Evolutionary conservation across 352 stramenopile genomes (phyloP), one percentile per base, ranked within the genome.

Genomic region (Globisporangium iwayamae): DNA sequence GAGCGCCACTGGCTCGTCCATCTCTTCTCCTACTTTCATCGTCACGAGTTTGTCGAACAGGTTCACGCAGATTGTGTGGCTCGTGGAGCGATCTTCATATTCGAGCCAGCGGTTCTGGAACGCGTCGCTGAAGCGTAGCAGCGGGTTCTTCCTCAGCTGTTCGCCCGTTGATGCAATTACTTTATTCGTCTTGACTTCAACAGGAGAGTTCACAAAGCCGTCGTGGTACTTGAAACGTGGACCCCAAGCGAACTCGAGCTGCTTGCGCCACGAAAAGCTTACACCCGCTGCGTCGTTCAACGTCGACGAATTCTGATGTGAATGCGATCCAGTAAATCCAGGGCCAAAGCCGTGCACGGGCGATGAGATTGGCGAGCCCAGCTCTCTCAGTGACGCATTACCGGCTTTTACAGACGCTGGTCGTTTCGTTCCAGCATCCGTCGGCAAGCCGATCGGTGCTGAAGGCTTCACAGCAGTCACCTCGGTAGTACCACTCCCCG

Each of bases 51-150:
- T 81, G 20, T 73, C 66, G 43, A 89, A 65, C 28, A 89, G 63
- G 50, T 85, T 86, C 53, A 78, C 65, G 22, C 73, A 62, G 13
- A 86, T 69, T 3, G 74, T 83, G 61, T 86, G 72, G 54, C 68
- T 87, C 9, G 76, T 87, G 22, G 79, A 87, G 9, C 70, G 76
- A 28, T 73, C 69, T 56, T 89, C 80, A 38, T 85, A 87, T 18
- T 65, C 50, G 46, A 78, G 74, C 74, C 76, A 85, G 0, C 77
- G 70, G 4, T 73, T 82, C 56, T 86, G 69, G 28, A 89, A 62
- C 22, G 73, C 73, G 57, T 69, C 63, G 45, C 71, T 84, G 41
- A 85, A 85, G 65, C 75, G 82, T 10, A 47, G 65, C 52, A 89
- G 62, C 14, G 79, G 78, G 30, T 70, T 71, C 36, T 76, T 85